Percentiles rank a stretch among this genome's conserved stretches.
Conservation (phyloP, 495 filamentous ascomycete species). For the Penicillium taxi region DNA sequence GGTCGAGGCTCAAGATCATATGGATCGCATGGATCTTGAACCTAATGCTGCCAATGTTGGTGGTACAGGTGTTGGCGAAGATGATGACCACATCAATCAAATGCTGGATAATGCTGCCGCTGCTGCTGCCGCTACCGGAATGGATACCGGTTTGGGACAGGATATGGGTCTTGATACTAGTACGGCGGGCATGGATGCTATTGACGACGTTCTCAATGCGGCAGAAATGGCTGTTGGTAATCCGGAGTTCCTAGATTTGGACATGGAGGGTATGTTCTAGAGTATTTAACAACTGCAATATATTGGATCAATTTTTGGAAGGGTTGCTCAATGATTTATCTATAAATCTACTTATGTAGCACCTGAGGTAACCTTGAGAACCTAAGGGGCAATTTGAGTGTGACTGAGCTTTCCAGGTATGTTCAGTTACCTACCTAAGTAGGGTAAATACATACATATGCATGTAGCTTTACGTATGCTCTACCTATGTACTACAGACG, state of each 20-base stretch:
- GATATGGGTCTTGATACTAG: slow-evolving; percentile 24
- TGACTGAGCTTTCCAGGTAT: too few species aligned
- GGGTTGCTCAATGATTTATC: too few species aligned
- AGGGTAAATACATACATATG: too few species aligned
- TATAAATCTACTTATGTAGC: too few species aligned
- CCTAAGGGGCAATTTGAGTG: too few species aligned
- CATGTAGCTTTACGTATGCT: too few species aligned
- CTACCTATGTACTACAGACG: too few species aligned
- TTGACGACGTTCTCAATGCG: slow-evolving; percentile 42
- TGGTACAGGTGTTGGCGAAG: slow-evolving; percentile 15
- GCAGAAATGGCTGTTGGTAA: slow-evolving; percentile 42
- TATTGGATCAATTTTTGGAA: too few species aligned
- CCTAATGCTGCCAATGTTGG: slow-evolving; percentile 10
- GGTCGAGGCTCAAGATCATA: slow-evolving; percentile 27
- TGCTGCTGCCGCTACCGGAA: slow-evolving; percentile 28
- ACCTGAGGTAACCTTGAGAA: too few species aligned
- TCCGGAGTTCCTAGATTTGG: slow-evolving; percentile 43
- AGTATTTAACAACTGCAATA: too few species aligned
- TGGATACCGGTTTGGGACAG: slow-evolving; percentile 23
- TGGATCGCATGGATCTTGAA: slow-evolving; percentile 35
- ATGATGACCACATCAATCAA: slow-evolving; percentile 39
- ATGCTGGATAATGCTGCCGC: slow-evolving; percentile 38
- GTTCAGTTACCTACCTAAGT: too few species aligned
- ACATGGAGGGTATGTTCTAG: slow-evolving; percentile 44
- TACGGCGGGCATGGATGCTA: slow-evolving; percentile 30